Conservation (phyloP, 179 eudicot genomes). For the Beta lomatogona region DNA sequence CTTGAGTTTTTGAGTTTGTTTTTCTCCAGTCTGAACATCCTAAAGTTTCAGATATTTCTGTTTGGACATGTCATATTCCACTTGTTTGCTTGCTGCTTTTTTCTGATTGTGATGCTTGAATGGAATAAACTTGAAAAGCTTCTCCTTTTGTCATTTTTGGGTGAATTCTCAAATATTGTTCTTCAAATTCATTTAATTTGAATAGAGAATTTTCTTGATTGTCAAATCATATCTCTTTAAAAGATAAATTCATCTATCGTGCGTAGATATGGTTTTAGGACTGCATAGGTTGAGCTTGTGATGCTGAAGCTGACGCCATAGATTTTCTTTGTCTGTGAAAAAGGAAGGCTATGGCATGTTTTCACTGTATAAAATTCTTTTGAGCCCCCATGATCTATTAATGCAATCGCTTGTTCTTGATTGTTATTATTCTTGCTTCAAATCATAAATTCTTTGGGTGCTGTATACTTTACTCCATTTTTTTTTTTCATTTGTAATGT, state of each 20-base stretch:
- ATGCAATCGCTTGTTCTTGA: background rate
- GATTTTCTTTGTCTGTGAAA: background rate
- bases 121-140: background rate
- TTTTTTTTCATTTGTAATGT: background rate
- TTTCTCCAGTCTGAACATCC: conserved; percentile 8
- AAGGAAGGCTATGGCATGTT: background rate
- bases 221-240: background rate
- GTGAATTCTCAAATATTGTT: background rate
- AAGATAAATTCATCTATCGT: background rate
- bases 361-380: background rate
- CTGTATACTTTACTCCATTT: background rate
- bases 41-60: background rate
- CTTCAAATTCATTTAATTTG: background rate
- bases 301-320: background rate
- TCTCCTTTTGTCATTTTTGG: background rate
- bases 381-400: background rate
- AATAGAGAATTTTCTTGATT: background rate
- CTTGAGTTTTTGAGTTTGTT: background rate
- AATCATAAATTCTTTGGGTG: background rate
- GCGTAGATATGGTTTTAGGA: background rate
- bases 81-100: conserved; percentile 7
- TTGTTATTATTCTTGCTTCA: background rate
- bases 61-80: background rate
- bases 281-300: background rate
- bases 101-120: conserved; percentile 2